phyloP scores from a whole-genome alignment of 495 filamentous ascomycete species.

The Penicillium canescens region DNA sequence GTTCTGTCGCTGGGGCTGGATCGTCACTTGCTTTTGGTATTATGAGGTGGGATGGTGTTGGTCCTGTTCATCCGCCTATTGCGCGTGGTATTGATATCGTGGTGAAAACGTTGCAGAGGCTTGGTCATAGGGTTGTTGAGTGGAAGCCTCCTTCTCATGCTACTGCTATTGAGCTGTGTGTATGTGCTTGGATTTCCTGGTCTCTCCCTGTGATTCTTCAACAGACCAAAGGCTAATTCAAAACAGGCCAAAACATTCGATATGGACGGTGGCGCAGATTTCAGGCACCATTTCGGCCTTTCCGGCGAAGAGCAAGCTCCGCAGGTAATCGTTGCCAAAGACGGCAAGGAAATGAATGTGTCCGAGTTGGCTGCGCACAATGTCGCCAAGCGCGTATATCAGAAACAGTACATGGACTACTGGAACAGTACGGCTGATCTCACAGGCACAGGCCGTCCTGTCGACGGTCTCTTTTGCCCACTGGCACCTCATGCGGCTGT shows the following conservation, averaged over 20 bases:
- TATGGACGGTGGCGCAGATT: conserved; percentile 53
- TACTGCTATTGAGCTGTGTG: conserved; percentile 27
- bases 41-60: conserved; percentile 49
- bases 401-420: conserved; percentile 68
- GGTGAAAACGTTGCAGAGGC: conserved; percentile 45
- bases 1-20: conserved; percentile 19
- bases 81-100: conserved; percentile 54
- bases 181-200: conserved; percentile 12
- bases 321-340: conserved; percentile 33
- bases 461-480: conserved; percentile 54
- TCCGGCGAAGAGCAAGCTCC: conserved; percentile 53
- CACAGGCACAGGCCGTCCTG: conserved; percentile 58
- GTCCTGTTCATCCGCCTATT: conserved; percentile 54
- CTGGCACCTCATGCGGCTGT: conserved; percentile 48
- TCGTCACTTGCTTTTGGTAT: conserved; percentile 54
- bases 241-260: conserved; percentile 28
- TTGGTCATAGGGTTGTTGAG: conserved; percentile 58
- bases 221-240: neutral
- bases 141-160: conserved; percentile 59
- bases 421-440: conserved; percentile 60
- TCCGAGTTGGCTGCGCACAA: conserved; percentile 54
- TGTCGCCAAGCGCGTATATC: conserved; percentile 56
- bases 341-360: conserved; percentile 36
- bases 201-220: neutral
- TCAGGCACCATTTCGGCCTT: conserved; percentile 47